phyloP scores from a whole-genome alignment of 345 rosid genomes.

The Durio zibethinus region DNA sequence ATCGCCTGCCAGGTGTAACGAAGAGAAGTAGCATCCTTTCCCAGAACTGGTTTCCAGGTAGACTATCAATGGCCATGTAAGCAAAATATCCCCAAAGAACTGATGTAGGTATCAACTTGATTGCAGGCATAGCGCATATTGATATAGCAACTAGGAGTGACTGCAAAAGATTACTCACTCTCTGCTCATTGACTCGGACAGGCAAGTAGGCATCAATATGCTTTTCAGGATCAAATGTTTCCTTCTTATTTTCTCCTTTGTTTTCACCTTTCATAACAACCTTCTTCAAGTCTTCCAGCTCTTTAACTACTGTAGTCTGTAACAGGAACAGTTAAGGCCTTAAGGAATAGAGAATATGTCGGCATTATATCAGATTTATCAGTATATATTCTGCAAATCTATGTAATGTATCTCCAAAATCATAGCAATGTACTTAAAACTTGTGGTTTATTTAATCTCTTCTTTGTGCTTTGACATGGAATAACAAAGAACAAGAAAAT shows the following conservation, averaged over 20 bases:
- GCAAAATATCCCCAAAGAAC: slow-evolving; percentile 89
- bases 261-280: slow-evolving; percentile 50
- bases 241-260: slow-evolving; percentile 25
- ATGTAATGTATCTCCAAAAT: not conserved
- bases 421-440: not conserved
- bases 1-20: slow-evolving; percentile 50
- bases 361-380: not conserved
- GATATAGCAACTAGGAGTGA: slow-evolving; percentile 62
- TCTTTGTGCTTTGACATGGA: too few species aligned
- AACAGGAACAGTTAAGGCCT: not conserved
- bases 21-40: slow-evolving; percentile 71
- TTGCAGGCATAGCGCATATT: slow-evolving; percentile 61
- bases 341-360: not conserved
- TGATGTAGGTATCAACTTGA: slow-evolving; percentile 76
- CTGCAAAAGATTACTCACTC: slow-evolving; percentile 77
- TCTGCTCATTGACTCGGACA: slow-evolving; percentile 76
- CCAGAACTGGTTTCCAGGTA: slow-evolving; percentile 87
- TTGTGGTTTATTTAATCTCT: not conserved
- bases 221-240: slow-evolving; percentile 67
- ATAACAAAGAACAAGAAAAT: too few species aligned
- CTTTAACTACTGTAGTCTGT: slow-evolving; percentile 44
- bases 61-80: slow-evolving; percentile 89
- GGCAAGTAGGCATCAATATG: slow-evolving; percentile 81
- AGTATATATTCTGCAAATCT: not conserved
- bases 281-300: slow-evolving; percentile 68